phyloP scores from a whole-genome alignment of 1,284 basidiomycete genomes.

The Apiotrichum montevideense region DNA sequence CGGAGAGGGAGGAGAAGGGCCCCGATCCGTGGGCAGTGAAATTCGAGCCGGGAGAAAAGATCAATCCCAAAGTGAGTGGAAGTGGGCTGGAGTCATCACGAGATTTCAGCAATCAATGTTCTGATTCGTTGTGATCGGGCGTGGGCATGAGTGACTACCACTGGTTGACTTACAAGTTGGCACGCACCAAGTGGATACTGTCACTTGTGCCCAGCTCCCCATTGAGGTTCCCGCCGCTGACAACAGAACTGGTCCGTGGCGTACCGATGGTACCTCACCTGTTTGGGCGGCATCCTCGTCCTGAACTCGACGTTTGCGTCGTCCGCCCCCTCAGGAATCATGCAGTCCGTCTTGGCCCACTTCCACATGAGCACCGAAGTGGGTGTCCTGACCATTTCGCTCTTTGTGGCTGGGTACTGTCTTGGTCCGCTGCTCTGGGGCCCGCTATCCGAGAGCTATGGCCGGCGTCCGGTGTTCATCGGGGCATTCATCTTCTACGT shows the following conservation, averaged over 20 bases:
- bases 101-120: no score
- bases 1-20: constrained; percentile 27
- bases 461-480: constrained; percentile 61
- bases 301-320: constrained; percentile 57
- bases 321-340: constrained; percentile 41
- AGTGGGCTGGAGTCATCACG: neutral
- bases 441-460: constrained; percentile 53
- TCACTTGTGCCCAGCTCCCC: no score
- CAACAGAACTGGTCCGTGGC: constrained; percentile 55
- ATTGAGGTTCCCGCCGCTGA: neutral
- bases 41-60: constrained; percentile 42
- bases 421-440: constrained; percentile 61
- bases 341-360: constrained; percentile 48
- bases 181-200: no score
- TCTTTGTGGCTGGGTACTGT: constrained; percentile 49
- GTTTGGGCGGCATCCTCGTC: constrained; percentile 57
- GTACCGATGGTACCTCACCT: constrained; percentile 62
- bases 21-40: constrained; percentile 39
- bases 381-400: constrained; percentile 48
- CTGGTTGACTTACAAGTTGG: no score
- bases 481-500: constrained; percentile 61
- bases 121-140: no score
- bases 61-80: constrained; percentile 42
- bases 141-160: no score
- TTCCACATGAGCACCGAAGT: constrained; percentile 58